Conservation (phyloP, 495 filamentous ascomycete species). For the Parachaetomium inaequale region DNA sequence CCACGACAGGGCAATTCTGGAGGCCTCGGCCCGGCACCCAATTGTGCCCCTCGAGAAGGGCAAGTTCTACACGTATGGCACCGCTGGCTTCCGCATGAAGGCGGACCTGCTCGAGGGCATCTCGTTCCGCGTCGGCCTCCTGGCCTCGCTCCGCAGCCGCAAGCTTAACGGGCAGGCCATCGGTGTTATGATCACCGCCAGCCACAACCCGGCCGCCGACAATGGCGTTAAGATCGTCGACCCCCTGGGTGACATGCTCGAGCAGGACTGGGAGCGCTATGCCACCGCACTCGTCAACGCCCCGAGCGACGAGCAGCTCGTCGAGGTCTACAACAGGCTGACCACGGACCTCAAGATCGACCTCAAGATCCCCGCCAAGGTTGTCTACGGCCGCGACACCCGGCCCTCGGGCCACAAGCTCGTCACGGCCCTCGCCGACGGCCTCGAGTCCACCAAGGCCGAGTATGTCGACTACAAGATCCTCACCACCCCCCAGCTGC, state of each 20-base stretch:
- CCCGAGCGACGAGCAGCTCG: constrained; percentile 64
- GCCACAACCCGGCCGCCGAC: constrained; percentile 94
- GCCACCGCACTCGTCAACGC: constrained; percentile 87
- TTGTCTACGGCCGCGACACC: constrained; percentile 90
- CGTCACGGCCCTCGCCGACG: constrained; percentile 69
- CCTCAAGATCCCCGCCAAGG: constrained; percentile 62
- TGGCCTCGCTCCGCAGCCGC: constrained; percentile 85
- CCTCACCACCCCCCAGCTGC: constrained; percentile 91
- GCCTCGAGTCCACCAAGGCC: constrained; percentile 68
- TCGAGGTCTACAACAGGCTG: constrained; percentile 69
- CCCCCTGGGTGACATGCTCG: constrained; percentile 96
- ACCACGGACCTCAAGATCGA: constrained; percentile 71
- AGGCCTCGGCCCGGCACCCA: constrained; percentile 63
- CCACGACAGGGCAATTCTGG: constrained; percentile 46
- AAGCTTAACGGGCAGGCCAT: constrained; percentile 86
- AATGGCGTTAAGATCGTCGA: constrained; percentile 99
- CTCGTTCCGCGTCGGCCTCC: constrained; percentile 82
- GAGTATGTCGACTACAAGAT: constrained; percentile 77
- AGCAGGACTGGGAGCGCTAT: constrained; percentile 87
- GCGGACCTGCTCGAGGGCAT: constrained; percentile 78
- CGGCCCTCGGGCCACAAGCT: constrained; percentile 84
- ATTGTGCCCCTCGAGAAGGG: constrained; percentile 60
- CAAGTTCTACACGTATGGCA: constrained; percentile 83
- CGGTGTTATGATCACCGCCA: constrained; percentile 98
- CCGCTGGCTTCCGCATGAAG: constrained; percentile 70